Base-by-base conservation (phyloP, 2,329 filamentous ascomycete genomes). In the Fusarium ramigenum region DNA sequence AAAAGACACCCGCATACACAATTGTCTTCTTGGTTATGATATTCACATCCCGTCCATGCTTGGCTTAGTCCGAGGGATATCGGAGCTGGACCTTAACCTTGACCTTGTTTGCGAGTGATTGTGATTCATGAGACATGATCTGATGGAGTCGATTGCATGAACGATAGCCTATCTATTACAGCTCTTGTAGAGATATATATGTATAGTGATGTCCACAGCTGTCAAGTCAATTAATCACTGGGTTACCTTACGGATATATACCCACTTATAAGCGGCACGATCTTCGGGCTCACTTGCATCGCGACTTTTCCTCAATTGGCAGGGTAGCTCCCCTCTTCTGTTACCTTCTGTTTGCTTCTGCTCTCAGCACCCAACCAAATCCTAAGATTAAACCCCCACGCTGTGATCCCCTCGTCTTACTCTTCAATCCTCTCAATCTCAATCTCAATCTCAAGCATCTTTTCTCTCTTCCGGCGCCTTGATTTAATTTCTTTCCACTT, bases 201-300 rank as follows among this genome's bases (percentile, higher is more conserved):
- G 25, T 57, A 47, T 47, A 25, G 53, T 11, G 7, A 12, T 23
- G 37, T n/a, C n/a, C n/a, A n/a, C n/a, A 67, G 42, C 66, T 52
- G 63, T 60, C 63, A 37, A 36, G 32, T 42, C 25, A 28, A 14
- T n/a, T 30, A 18, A 39, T 53, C 30, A 40, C 32, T 25, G 53
- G 30, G 47, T 57, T 28, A 28, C 28, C 28, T 25, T 30, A 30
- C 30, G 10, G 30, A 30, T 30, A 30, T 72, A 37, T 37, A 69
- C 71, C 72, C 72, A 74, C 72, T 74, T 74, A 72, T 72, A 74
- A 74, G 71, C 71, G 66, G 53, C 60, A 66, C 71, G 56, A 73
- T 72, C 68, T 53, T 68, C 43, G 66, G 68, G 59, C 68, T 70
- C 68, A 72, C 72, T 74, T 74, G 72, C 71, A 74, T 74, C 63